phyloP scores from a whole-genome alignment of 1,284 basidiomycete species.

The Tranzscheliella williamsii region DNA sequence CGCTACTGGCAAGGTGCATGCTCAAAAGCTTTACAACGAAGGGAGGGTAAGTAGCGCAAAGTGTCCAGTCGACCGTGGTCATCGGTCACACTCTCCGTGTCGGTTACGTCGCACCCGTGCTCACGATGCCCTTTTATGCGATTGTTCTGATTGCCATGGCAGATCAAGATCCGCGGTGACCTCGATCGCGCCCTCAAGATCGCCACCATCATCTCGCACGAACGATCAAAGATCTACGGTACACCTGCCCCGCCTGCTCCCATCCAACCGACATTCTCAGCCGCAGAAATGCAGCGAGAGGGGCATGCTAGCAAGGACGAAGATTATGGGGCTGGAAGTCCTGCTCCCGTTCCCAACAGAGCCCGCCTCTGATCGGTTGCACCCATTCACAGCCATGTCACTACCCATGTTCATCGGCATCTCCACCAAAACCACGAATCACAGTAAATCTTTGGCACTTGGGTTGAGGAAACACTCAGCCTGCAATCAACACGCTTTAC shows the following conservation, averaged over 20 bases:
- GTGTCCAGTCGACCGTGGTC: no score
- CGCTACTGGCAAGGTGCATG: constrained; percentile 51
- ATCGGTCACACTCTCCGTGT: no score
- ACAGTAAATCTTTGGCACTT: no score
- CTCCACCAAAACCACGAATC: no score
- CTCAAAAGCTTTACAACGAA: constrained; percentile 43
- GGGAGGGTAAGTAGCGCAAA: constrained; percentile 38
- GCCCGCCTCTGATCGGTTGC: constrained; percentile 30
- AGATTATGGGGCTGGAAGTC: constrained; percentile 42
- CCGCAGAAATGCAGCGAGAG: constrained; percentile 21
- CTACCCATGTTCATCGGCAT: no score
- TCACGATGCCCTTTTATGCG: no score
- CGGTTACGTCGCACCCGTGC: no score
- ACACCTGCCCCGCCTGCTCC: constrained; percentile 10
- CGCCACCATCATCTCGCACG: constrained; percentile 45
- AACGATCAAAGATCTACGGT: constrained; percentile 53
- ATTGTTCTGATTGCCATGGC: neutral
- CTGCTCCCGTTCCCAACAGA: constrained; percentile 41
- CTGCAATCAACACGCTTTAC: no score
- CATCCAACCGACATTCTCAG: constrained; percentile 6
- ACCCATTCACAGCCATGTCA: no score
- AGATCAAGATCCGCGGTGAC: constrained; percentile 54
- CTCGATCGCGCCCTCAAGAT: constrained; percentile 48
- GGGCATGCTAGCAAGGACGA: constrained; percentile 8
- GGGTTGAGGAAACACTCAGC: no score